Evolutionary conservation across 306 rosid genomes (phyloP).

Genomic region (Ammopiptanthus mongolicus): DNA sequence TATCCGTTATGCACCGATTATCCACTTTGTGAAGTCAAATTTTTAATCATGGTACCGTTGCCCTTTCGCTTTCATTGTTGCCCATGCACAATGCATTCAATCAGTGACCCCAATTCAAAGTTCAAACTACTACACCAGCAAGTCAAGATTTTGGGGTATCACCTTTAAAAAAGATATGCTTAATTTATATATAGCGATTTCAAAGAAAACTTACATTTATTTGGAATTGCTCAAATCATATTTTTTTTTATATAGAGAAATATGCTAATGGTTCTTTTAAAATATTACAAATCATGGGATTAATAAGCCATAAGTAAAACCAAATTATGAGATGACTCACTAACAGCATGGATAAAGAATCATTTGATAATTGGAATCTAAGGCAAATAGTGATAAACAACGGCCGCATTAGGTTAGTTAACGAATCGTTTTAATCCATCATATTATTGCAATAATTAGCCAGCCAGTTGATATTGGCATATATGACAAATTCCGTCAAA

Average conservation of each 20-base stretch:
- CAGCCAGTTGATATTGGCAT: not conserved
- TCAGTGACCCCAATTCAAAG: slow-evolving; percentile 13
- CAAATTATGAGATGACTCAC: slow-evolving; percentile 21
- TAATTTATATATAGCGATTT: not conserved
- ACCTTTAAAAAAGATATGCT: not conserved
- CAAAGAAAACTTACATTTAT: not conserved
- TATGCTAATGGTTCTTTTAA: not conserved
- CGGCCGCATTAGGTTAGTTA: not conserved
- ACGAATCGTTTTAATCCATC: slow-evolving; percentile 5
- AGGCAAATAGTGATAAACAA: slow-evolving; percentile 22
- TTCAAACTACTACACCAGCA: slow-evolving; percentile 25
- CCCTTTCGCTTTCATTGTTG: slow-evolving; percentile 33
- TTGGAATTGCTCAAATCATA: not conserved
- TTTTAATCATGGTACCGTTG: slow-evolving; percentile 28
- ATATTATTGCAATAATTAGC: slow-evolving; percentile 8
- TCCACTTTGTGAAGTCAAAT: not conserved
- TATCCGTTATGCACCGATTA: slow-evolving; percentile 20
- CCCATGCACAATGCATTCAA: slow-evolving; percentile 17
- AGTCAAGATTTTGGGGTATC: slow-evolving; percentile 27
- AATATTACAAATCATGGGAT: not conserved
- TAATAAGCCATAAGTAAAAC: slow-evolving; percentile 1
- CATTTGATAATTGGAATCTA: slow-evolving; percentile 16
- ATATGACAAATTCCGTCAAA: slow-evolving; percentile 9
- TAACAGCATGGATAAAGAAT: slow-evolving; percentile 14
- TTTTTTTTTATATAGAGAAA: not conserved